Evolutionary conservation across 1,139 yeast genomes (phyloP), one percentile per base, ranked within the genome.

Genomic region (Spencermartinsiella ligniputridi): DNA sequence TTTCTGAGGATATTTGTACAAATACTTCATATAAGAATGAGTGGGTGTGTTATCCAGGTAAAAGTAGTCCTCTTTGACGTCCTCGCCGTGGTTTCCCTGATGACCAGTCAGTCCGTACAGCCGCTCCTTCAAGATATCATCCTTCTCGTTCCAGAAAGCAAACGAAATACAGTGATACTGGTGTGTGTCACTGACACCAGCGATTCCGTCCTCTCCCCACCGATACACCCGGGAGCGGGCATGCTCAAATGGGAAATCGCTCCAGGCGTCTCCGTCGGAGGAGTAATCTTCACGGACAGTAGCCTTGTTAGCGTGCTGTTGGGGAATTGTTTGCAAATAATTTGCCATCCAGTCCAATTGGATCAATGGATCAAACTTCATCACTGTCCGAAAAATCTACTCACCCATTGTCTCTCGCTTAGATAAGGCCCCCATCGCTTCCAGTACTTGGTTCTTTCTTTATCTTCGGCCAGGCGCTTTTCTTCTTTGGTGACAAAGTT

Each of bases 181-280:
- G 57, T 87, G 90, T 53, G 87, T 80, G 62, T 90, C 97, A 48
- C 87, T 78, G 17, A 88, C 85, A 44, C 97, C 97, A 8, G 95
- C 95, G 56, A 90, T 71, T 3, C 97, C 97, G 62, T 90, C 97
- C 65, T 90, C 97, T 40, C 96, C 96, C 97, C 97, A 90, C 44
- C 97, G 74, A 62, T 86, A 90, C 15, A 87, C 80, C 59, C 97
- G 74, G 21, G 94, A 78, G 52, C 81, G 75, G 3, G 95, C 86
- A 52, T 87, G 90, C 49, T 87, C 95, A 63, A 89, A 89, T 8
- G 95, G 89, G 65, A 90, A 90, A 56, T 83, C 80, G 30, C 82
- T 75, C 97, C 97, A 90, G 2, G 97, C 97, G 55, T 89, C 92
- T 38, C 97, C 97, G 57, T 83, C 58, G 30, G 53, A 55, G 9